Evolutionary conservation across 73 alveolate genomes (phyloP), one percentile per base, ranked within the genome.

Genomic region (Paramecium biaurelia): DNA sequence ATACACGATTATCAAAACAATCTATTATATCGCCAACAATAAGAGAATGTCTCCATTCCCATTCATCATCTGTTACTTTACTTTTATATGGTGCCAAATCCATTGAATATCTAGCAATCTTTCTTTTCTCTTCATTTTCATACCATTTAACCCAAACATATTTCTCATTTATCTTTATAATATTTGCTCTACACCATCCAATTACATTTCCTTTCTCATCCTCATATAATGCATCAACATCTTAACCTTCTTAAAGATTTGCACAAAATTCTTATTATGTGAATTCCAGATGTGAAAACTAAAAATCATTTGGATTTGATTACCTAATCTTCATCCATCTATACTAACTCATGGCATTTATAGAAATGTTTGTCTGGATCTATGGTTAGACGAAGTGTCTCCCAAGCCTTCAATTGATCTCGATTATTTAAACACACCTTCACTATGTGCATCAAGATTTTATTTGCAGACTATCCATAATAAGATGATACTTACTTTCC

Each of bases 191-290:
- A 5, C 96, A 95, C 98, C 99, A 96, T 43, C 89, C 68, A 47
- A 94, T 96, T 58, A 85, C 84, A 49, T 89, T 84, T 11, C 74
- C 92, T 76, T 86, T 93, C 18, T 49, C 59, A 34, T 95, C 98
- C 0, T 86, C 95, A 68, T 95, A 95, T 20, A 96, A 85, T 10
- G 98, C 98, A 82, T 96, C 99, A 7, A 96, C 76, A 37, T 82
- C 70, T 35, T 34, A 42, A 34, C 96, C 97, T 9, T 67, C 96
- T 38, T 76, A 5, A 26, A 96, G 85, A 56, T 85, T 72, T 24
- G 87, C 43, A 20, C 99, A 70, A 97, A 97, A 96, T 82, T 93
- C 96, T 24, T 93, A 94, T 34, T 67, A 57, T 4, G 92, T 72
- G 59, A 72, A 23, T 30, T 82, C 93, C n/a, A 10, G 6, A 41